Evolutionary conservation across 352 stramenopile genomes (phyloP), one percentile per base, ranked within the genome.

Genomic region (Aphanomyces cochlioides): DNA sequence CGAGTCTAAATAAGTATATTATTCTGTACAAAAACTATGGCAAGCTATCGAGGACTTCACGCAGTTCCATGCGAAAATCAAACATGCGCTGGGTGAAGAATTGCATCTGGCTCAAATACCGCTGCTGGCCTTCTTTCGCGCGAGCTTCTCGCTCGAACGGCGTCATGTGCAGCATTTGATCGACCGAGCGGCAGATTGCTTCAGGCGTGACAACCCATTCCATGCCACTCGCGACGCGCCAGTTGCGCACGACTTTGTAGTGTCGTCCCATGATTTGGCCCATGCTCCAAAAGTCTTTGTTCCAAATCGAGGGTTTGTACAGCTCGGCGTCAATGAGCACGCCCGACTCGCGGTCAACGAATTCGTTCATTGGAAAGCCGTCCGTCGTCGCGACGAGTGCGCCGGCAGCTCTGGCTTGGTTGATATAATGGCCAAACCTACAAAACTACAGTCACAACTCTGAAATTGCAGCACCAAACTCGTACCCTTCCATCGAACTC

Each of bases 381-480:
- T 87, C 75, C 10, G 81, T 89, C 8, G 81, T 89, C 21, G 85
- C 56, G 45, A 89, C 78, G 28, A 87, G 17, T 0, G 76, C 78
- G 15, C 75, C 73, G 19, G 80, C 77, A 0, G 80, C 80, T 37
- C 81, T 73, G 21, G 80, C 81, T 64, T 89, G 81, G 60, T 89
- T 89, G 53, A 89, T 83, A 66, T 87, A 89, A 66, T 89, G 80
- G 34, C 81, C 81, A 71, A 86, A 87, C 21, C 10, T 77, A 64
- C 8, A 65, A 28, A 54, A 34, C 82, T 74, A 47, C 57, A 60
- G n/a, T 64, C 65, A 5, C 43, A 60, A 34, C 76, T 60, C 15
- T 17, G 7, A 60, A 60, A 4, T 10, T 2, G 21, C 7, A 19
- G 1, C 36, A 58, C 7, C 13, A 36, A 60, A n/a, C 37, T 47